A percentile compares a stretch with the other conserved stretches of the same genome.
Evolutionary conservation across 2,329 filamentous ascomycete species (phyloP).

Genomic region (Aspergillus sp.): DNA sequence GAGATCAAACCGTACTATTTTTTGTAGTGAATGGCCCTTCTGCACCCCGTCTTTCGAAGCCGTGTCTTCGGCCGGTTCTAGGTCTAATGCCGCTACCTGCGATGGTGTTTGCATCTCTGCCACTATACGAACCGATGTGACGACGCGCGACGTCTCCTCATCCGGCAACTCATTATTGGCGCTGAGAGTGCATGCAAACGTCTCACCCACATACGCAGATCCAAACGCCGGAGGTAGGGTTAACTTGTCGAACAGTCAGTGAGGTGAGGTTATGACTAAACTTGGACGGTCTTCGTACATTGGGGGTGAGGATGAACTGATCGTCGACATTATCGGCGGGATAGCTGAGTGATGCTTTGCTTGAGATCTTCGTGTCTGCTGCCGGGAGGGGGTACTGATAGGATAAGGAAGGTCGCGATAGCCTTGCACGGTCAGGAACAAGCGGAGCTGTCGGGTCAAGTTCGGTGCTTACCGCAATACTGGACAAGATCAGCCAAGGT

Average conservation of each 20-base stretch:
- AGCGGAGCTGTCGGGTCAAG: not conserved
- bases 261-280: not conserved
- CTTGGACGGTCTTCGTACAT: conserved; percentile 37
- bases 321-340: conserved; percentile 53
- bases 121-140: conserved; percentile 77
- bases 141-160: conserved; percentile 46
- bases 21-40: conserved; percentile 70
- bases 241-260: conserved; percentile 48
- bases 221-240: conserved; percentile 90
- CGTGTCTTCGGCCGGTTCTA: conserved; percentile 52
- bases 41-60: conserved; percentile 38
- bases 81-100: conserved; percentile 66
- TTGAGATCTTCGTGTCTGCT: conserved; percentile 53
- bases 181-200: conserved; percentile 90
- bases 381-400: conserved; percentile 48
- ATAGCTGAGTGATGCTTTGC: conserved; percentile 74
- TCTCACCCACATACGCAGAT: conserved; percentile 92
- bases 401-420: conserved; percentile 67
- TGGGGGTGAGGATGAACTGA: conserved; percentile 59
- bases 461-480: conserved; percentile 41
- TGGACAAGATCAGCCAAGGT: conserved; percentile 27
- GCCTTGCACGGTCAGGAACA: conserved; percentile 51
- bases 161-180: conserved; percentile 79
- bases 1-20: conserved; percentile 79
- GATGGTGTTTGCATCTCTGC: conserved; percentile 96